These are phyloP conservation scores for Ambispora gerdemannii DNA, from an alignment of 192 early-diverging fungal species.

Conservation along the genomic window DNA sequence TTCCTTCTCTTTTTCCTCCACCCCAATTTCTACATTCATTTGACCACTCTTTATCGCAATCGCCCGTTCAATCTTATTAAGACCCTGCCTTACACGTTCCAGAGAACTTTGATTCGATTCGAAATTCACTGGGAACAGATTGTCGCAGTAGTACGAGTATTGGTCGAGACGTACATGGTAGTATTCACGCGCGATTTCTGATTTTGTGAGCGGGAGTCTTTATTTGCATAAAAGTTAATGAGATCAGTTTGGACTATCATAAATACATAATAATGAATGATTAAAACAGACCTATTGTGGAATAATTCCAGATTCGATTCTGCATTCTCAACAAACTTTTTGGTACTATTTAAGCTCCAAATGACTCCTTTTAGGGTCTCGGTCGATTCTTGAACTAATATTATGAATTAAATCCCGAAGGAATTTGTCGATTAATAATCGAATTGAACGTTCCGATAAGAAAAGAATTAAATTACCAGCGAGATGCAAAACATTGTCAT, in stretches of 20 bases:
- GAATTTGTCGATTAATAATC: too few species aligned
- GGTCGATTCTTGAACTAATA: not conserved
- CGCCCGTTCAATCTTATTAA: not conserved
- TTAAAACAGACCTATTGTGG: not conserved
- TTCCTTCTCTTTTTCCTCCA: too few species aligned
- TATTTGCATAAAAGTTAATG: too few species aligned
- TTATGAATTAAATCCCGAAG: not conserved
- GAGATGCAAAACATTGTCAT: too few species aligned
- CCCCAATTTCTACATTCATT: too few species aligned
- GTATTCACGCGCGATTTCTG: not conserved
- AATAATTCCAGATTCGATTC: not conserved
- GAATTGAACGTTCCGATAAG: too few species aligned
- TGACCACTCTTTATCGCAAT: too few species aligned
- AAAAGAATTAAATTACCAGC: too few species aligned
- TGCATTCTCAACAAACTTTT: not conserved
- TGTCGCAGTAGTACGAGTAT: not conserved
- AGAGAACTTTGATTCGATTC: not conserved
- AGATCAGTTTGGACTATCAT: not conserved
- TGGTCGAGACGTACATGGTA: not conserved
- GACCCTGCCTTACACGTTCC: not conserved
- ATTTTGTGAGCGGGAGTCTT: not conserved
- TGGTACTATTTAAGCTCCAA: not conserved
- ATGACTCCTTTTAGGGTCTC: not conserved
- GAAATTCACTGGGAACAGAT: not conserved
- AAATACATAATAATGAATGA: not conserved